These are phyloP conservation scores for Rickenella mellea DNA, from an alignment of 768 basidiomycete genomes.

Conservation along the genomic window DNA sequence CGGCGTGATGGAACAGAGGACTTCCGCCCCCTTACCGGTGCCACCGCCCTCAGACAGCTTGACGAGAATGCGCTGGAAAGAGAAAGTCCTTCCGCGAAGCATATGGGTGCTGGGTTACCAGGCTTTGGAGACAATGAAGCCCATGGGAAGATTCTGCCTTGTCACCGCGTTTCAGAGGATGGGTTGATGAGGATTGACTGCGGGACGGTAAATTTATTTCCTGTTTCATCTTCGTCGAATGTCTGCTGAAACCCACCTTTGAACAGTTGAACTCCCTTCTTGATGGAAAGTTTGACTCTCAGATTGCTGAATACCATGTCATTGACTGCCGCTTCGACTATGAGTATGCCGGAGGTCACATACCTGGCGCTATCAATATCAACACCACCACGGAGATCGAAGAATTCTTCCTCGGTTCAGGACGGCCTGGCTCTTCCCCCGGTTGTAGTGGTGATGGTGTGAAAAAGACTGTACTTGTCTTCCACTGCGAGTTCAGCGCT, in stretches of 20 bases:
- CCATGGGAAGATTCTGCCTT: slow-evolving; percentile 87
- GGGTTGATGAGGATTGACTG: slow-evolving; percentile 85
- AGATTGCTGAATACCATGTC: slow-evolving; percentile 63
- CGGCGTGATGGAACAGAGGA: slow-evolving; percentile 78
- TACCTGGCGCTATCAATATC: slow-evolving; percentile 86
- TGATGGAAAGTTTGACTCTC: slow-evolving; percentile 57
- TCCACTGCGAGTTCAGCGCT: slow-evolving; percentile 96
- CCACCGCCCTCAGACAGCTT: slow-evolving; percentile 36
- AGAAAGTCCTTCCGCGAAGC: slow-evolving; percentile 10
- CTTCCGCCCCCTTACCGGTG: slow-evolving; percentile 65
- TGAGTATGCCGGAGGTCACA: slow-evolving; percentile 90
- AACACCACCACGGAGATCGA: slow-evolving; percentile 75
- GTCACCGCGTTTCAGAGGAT: slow-evolving; percentile 89
- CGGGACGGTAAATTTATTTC: slow-evolving; percentile 52
- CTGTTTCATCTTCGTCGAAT: slow-evolving; percentile 2
- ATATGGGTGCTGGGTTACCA: slow-evolving; percentile 51
- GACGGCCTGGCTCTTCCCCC: slow-evolving; percentile 46
- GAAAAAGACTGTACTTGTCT: slow-evolving; percentile 80
- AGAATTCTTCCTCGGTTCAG: slow-evolving; percentile 60
- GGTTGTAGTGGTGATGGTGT: slow-evolving; percentile 65
- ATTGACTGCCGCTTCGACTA: slow-evolving; percentile 98
- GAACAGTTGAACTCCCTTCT: slow-evolving; percentile 68
- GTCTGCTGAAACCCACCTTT: slow-evolving; percentile 6
- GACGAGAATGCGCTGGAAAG: slow-evolving; percentile 17
- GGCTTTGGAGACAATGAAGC: slow-evolving; percentile 93